These are phyloP conservation scores for Rosa rugosa DNA, from an alignment of 306 rosid genomes.

Conservation along the genomic window DNA sequence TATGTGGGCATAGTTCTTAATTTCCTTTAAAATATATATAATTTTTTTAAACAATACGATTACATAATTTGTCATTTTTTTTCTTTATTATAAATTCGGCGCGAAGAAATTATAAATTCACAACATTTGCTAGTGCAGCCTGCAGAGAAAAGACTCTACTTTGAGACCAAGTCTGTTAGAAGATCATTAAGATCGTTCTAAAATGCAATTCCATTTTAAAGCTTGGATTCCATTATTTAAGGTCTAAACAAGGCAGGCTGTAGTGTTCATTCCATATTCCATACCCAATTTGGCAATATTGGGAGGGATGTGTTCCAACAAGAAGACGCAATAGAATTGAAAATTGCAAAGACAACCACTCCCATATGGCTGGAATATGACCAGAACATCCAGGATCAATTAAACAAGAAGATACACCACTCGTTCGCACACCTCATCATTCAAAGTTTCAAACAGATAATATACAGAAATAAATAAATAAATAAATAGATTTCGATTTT, in stretches of 20 bases:
- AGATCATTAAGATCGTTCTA: background rate
- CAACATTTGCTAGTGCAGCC: no score
- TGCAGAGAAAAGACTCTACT: no score
- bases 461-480: no score
- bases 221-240: background rate
- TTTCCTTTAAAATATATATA: no score
- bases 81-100: no score
- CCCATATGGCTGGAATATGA: background rate
- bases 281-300: background rate
- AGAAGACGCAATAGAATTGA: background rate
- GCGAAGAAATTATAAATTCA: no score
- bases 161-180: no score
- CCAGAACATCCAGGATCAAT: background rate
- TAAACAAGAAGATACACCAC: background rate
- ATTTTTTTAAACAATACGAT: no score
- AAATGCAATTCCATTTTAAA: background rate
- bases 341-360: background rate
- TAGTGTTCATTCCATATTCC: background rate
- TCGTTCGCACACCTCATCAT: background rate
- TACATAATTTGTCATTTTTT: no score
- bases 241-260: background rate
- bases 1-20: no score
- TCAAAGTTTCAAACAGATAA: background rate
- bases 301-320: no score
- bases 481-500: background rate